Evolutionary conservation across 2,329 filamentous ascomycete species (phyloP), one percentile per base, ranked within the genome.

Genomic region (Hawksworthiomyces lignivorus): DNA sequence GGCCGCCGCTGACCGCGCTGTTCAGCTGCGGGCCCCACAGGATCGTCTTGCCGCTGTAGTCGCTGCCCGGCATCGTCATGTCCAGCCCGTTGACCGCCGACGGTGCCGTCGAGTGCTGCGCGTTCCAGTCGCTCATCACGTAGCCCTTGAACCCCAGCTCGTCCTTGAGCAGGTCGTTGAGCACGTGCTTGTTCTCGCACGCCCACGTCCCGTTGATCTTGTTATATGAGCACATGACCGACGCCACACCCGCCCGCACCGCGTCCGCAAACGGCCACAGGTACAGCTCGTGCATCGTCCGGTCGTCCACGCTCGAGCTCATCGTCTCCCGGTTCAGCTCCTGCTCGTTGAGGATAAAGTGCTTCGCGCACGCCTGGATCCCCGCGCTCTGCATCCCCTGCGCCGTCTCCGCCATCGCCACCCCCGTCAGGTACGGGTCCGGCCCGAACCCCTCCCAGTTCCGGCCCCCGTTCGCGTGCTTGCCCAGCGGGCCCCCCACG

Each of bases 361-460:
- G 74, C 59, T 77, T 75, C 32, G 68, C 70, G 30, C 60, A 68
- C 21, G 72, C 69, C 56, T 74, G 70, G 3, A 74, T 64, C 10
- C 71, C 70, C 5, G 59, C 62, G 27, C 57, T 53, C 57, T 78
- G 73, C 58, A 77, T 68, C 0, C 68, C 82, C 49, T 72, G 63
- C 41, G 84, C 69, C 0, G 79, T 82, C 57, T 80, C 71, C 14
- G 67, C 68, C 55, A 80, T 74, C 9, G 72, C 76, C 48, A 82
- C 66, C 15, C 80, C 82, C 17, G 77, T 47, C 1, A 92, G 69
- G 39, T 90, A 87, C 0, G 87, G 85, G 55, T 94, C 87, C 1
- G 80, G 70, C 0, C 84, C 82, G 56, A 90, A 92, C 0, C 80
- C 84, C 58, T 92, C 87, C 86, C 86, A 94, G 56, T 87, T 88